Base-by-base conservation (phyloP, 2,329 filamentous ascomycete genomes). In the Xylariaceae sp. region DNA sequence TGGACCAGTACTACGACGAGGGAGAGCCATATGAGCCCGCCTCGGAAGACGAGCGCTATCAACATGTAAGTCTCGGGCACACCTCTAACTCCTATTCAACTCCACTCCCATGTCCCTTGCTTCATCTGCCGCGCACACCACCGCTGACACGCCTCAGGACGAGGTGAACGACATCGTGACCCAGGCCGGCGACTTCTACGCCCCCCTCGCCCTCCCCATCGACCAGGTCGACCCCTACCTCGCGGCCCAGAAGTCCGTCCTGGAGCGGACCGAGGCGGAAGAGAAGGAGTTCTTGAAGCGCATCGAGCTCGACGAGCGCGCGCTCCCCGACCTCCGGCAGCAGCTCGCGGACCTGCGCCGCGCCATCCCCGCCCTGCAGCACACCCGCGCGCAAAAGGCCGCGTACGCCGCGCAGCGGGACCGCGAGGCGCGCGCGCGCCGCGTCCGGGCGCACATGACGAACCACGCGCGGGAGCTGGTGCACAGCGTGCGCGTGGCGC, bases 41-140 rank as follows among this genome's bases (percentile, higher is more conserved):
- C 2, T 29, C 43, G 16, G 45, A 49, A 19, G 26, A 44, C 29
- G 44, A 51, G 30, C 26, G n/a, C 3, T 57, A 54, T 42, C 37
- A 47, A 15, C 17, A 30, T 9, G 55, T 58, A 55, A 47, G 56
- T 48, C 32, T 26, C 22, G n/a, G n/a, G n/a, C n/a, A n/a, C n/a
- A n/a, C n/a, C n/a, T n/a, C n/a, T n/a, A n/a, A n/a, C 15, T 24
- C 19, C 12, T n/a, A 18, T 19, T 24, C 22, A 22, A 11, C n/a
- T 28, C 24, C 17, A 19, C 17, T 13, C 15, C 22, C 18, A 18
- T 31, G 11, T 13, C n/a, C n/a, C 28, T 18, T 13, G 24, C n/a
- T 38, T 33, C 42, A 38, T 35, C 9, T 26, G 26, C 19, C 19
- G 13, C 33, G 9, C 13, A 9, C 19, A 15, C 8, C 36, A 6